A percentile compares a stretch with the other conserved stretches of the same genome.
Evolutionary conservation across 345 rosid species (phyloP).

Genomic region (Euphorbia peplus): DNA sequence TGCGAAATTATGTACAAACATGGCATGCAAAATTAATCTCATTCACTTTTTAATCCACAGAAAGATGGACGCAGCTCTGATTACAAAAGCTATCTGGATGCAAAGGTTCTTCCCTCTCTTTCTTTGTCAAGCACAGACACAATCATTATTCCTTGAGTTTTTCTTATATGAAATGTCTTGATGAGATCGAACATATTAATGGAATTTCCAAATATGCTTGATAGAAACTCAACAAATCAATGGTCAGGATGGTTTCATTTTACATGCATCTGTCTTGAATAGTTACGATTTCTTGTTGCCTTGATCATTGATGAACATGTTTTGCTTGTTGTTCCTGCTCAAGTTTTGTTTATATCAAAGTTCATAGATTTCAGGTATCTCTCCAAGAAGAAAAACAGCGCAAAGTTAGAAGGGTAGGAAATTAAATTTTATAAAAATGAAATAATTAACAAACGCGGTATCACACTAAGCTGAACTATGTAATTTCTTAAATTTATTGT

Average conservation of each 20-base stretch:
- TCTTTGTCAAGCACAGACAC: background rate
- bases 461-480: background rate
- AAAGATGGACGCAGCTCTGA: constrained; percentile 84
- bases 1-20: background rate
- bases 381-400: background rate
- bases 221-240: background rate
- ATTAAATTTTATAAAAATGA: background rate
- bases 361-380: background rate
- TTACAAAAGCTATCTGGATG: constrained; percentile 78
- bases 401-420: background rate
- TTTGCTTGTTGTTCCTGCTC: background rate
- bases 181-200: background rate
- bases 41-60: constrained; percentile 46
- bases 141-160: background rate
- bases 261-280: no score
- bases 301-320: no score
- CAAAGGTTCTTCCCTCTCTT: constrained; percentile 51
- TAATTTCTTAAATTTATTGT: background rate
- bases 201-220: background rate
- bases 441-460: no score
- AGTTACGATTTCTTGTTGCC: no score
- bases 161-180: background rate
- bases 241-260: background rate
- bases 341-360: background rate
- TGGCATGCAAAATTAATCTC: constrained; percentile 11